Evolutionary conservation across 768 basidiomycete species (phyloP), one percentile per base, ranked within the genome.

Genomic region (Serendipita sp.): DNA sequence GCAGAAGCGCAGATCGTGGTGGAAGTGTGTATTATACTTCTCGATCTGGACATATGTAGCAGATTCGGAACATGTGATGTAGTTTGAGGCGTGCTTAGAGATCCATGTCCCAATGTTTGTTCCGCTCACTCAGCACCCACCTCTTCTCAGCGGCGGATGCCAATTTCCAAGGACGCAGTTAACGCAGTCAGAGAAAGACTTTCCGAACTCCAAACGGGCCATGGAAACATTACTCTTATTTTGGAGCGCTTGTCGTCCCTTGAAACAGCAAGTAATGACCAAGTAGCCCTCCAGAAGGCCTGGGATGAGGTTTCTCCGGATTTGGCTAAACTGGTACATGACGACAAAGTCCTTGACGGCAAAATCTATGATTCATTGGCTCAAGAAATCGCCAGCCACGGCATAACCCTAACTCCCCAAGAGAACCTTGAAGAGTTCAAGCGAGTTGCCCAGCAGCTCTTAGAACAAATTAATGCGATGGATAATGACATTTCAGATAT

Each of bases 11-110:
- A 63, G 86, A 88, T 63, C 70, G 78, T 0, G 78, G 81, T 10
- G 86, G 86, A 0, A 72, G 82, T 41, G 68, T 71, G 32, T 88
- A 83, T 80, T 95, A 91, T 73, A 88, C 86, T 1, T 80, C 87
- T 0, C 76, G 88, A 67, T 81, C 51, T 3, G 51, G 51, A 34
- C n/a, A 44, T 65, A 44, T 63, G 34, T 65, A 44, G 32, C 28
- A 16, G 4, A 23, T 52, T 16, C n/a, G 5, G 32, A 52, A 52
- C 7, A 16, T 10, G 48, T 18, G 48, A 18, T 18, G 2, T 16
- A 18, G 48, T 23, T 52, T 18, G n/a, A 8, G 48, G 32, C 8
- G 48, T 41, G 41, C 41, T 41, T 41, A 41, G 41, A 41, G 1
- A 41, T 5, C 41, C 41, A 41, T 41, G 41, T 5, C 41, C 13